phyloP scores from a whole-genome alignment of 345 rosid species.

The Ceriops zippeliana region DNA sequence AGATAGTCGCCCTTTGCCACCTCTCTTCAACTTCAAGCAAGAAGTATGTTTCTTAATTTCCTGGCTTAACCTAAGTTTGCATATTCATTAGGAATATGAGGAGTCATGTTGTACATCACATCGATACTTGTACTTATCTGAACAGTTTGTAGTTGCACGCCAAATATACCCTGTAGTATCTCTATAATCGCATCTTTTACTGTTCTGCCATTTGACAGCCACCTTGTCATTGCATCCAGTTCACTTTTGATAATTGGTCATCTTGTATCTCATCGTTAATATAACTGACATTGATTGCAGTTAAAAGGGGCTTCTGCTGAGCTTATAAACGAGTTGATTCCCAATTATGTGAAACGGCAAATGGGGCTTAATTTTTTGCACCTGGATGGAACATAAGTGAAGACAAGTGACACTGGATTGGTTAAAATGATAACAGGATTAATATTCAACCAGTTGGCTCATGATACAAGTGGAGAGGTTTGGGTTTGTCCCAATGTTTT shows the following conservation, averaged over 20 bases:
- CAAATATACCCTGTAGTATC: too few species aligned
- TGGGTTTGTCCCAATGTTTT: constrained; percentile 7
- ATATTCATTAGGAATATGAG: background rate
- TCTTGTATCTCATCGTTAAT: background rate
- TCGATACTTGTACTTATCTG: background rate
- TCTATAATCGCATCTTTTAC: background rate
- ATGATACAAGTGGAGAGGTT: constrained; percentile 17
- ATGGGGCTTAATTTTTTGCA: constrained; percentile 67
- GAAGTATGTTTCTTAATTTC: constrained; percentile 41
- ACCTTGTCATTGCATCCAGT: background rate
- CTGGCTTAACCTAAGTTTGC: background rate
- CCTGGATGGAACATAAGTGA: constrained; percentile 52
- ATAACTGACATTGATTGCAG: constrained; percentile 1
- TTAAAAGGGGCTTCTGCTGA: too few species aligned
- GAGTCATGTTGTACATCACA: background rate
- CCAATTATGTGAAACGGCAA: constrained; percentile 74
- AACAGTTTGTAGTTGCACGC: background rate
- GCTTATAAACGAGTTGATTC: constrained; percentile 69
- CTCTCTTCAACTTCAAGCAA: constrained; percentile 41
- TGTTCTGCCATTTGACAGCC: background rate
- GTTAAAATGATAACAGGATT: background rate
- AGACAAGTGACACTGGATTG: constrained; percentile 13
- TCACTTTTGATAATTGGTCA: background rate
- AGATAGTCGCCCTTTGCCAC: constrained; percentile 26
- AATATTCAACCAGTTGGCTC: constrained; percentile 21